Base-by-base conservation (phyloP, 2,329 filamentous ascomycete species). In the Alternaria longipes region DNA sequence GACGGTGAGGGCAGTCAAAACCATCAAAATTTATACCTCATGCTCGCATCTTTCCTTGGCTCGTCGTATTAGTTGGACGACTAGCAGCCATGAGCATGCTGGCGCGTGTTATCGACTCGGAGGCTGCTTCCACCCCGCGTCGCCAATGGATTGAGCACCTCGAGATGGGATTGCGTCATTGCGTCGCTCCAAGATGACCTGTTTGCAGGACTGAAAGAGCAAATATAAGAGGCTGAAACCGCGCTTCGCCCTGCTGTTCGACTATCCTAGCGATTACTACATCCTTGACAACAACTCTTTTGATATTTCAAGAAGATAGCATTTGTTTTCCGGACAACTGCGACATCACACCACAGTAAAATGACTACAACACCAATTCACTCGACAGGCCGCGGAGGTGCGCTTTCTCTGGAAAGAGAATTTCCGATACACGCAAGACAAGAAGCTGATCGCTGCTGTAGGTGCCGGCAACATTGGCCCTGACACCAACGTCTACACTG, bases 301-400 rank as follows among this genome's bases (percentile, higher is more conserved):
- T 55, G 46, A 30, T 20, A 62, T 49, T 38, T 20, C 34, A 18
- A 60, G 24, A 50, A 49, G 40, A 59, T 34, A 55, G 32, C 28
- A 50, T 56, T 71, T 65, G 36, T 61, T 65, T 63, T 63, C 42
- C 22, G 30, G 45, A 53, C 45, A 24, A 30, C 32, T 22, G 18
- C 36, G 32, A 44, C 49, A 41, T 30, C 51, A 18, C 12, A 59
- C 49, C 22, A 45, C 30, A 57, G 20, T 45, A 72, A 30, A 26
- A 79, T 77, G 75, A 65, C 76, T 60, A 64, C 65, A 18, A 64
- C 63, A 52, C 80, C 79, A 8, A 79, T 84, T 56, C 81, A 84
- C 63, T 87, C 85, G 22, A 86, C 86, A 66, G 86, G 86, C 60
- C 84, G 86, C 65, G 86, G 86, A 76, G 86, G 86, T 86, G 78